phyloP scores from a whole-genome alignment of 2,329 filamentous ascomycete genomes.

The Cercospora sojina region DNA sequence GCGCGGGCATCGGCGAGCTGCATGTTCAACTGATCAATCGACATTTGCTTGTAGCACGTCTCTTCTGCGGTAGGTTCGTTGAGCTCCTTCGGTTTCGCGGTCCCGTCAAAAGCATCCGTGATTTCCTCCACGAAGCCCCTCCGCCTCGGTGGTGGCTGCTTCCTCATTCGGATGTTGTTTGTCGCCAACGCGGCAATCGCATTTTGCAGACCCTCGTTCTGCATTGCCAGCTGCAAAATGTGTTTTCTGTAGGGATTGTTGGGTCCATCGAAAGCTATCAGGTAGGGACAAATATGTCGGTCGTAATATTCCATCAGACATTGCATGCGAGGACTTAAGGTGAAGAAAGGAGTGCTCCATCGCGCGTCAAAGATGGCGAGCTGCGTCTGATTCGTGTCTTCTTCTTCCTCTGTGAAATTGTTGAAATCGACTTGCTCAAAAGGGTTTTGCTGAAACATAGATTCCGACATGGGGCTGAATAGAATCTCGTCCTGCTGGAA shows the following conservation, averaged over 20 bases:
- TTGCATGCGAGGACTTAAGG: conserved; percentile 72
- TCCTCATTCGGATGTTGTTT: conserved; percentile 86
- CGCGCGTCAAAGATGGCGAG: conserved; percentile 34
- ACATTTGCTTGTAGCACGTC: conserved; percentile 78
- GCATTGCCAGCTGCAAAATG: conserved; percentile 72
- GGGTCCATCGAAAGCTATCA: conserved; percentile 86
- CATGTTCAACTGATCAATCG: conserved; percentile 78
- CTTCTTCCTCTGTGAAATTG: conserved; percentile 24
- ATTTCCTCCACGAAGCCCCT: conserved; percentile 38
- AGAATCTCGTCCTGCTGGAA: conserved; percentile 31
- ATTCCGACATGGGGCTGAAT: conserved; percentile 35
- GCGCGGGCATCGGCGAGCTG: conserved; percentile 74
- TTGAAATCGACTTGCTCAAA: conserved; percentile 25
- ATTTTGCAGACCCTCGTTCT: conserved; percentile 82
- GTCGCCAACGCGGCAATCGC: conserved; percentile 85
- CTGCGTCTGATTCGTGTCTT: conserved; percentile 23
- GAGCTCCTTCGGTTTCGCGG: conserved; percentile 38
- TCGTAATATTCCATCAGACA: conserved; percentile 93
- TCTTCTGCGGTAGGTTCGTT: conserved; percentile 70
- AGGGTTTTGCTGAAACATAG: conserved; percentile 20
- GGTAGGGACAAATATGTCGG: conserved; percentile 84
- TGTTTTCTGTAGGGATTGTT: conserved; percentile 83
- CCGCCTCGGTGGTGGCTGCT: conserved; percentile 55
- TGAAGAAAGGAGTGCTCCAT: conserved; percentile 47
- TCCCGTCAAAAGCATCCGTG: conserved; percentile 28